Conservation (phyloP, 345 rosid genomes). For the Boechera stricta region DNA sequence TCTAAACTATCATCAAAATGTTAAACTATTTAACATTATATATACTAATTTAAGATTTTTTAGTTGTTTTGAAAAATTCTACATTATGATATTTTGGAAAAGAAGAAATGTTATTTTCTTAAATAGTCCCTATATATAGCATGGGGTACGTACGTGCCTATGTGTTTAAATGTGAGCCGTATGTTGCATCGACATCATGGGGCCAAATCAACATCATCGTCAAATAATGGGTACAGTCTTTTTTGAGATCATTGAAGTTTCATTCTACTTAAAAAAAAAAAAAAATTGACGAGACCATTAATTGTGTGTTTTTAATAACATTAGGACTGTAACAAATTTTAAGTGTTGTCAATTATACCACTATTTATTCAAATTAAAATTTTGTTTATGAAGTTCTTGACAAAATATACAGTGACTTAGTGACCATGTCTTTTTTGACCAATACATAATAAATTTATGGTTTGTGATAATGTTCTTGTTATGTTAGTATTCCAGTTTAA, state of each 20-base stretch:
- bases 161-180: constrained; percentile 33
- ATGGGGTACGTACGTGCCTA: constrained; percentile 11
- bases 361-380: too few relatives aligned
- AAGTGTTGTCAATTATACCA: background rate
- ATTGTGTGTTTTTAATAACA: background rate
- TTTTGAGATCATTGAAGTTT: constrained; percentile 12
- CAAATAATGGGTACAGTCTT: constrained; percentile 19
- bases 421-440: background rate
- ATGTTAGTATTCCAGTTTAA: background rate
- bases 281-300: background rate
- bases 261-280: background rate
- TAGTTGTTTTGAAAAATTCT: background rate
- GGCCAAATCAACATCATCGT: constrained; percentile 32
- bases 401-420: background rate
- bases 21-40: background rate
- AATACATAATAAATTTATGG: background rate
- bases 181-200: constrained; percentile 36
- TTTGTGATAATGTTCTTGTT: background rate
- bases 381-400: background rate
- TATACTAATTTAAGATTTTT: too few relatives aligned
- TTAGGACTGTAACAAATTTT: background rate
- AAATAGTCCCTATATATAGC: background rate
- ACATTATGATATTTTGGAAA: background rate
- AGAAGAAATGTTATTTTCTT: background rate
- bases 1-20: background rate